Evolutionary conservation across 2,329 filamentous ascomycete genomes (phyloP).

Genomic region (Fusarium sororula): DNA sequence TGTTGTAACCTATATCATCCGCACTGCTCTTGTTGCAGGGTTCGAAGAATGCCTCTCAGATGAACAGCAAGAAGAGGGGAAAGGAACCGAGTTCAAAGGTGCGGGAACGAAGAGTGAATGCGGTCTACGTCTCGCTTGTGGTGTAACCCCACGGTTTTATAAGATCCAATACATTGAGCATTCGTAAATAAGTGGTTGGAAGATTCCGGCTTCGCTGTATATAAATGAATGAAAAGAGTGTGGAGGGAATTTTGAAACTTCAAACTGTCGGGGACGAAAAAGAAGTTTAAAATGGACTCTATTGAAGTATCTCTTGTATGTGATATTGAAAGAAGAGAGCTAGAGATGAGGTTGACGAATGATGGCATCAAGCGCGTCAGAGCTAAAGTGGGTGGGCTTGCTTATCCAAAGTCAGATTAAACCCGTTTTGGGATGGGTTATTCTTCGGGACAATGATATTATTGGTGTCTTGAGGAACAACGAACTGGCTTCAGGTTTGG

Average conservation of each 20-base stretch:
- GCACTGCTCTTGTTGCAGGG: background rate
- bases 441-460: slow-evolving; percentile 30
- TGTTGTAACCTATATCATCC: slow-evolving; percentile 24
- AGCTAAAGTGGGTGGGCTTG: slow-evolving; percentile 12
- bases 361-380: slow-evolving; percentile 26
- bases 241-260: background rate
- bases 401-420: slow-evolving; percentile 18
- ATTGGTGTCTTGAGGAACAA: slow-evolving; percentile 13
- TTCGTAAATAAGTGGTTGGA: background rate
- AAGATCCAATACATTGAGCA: slow-evolving; percentile 4
- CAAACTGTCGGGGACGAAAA: background rate
- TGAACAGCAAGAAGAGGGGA: background rate
- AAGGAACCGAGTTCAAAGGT: background rate
- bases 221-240: background rate
- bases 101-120: background rate
- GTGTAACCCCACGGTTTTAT: slow-evolving; percentile 20
- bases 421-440: slow-evolving; percentile 21
- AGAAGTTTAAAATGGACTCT: background rate
- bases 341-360: slow-evolving; percentile 17
- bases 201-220: background rate
- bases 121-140: slow-evolving; percentile 4
- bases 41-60: background rate
- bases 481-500: slow-evolving; percentile 25
- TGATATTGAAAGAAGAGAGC: slow-evolving; percentile 12
- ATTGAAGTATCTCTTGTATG: slow-evolving; percentile 1